Conservation (phyloP, 345 rosid species). For the Camelina neglecta region DNA sequence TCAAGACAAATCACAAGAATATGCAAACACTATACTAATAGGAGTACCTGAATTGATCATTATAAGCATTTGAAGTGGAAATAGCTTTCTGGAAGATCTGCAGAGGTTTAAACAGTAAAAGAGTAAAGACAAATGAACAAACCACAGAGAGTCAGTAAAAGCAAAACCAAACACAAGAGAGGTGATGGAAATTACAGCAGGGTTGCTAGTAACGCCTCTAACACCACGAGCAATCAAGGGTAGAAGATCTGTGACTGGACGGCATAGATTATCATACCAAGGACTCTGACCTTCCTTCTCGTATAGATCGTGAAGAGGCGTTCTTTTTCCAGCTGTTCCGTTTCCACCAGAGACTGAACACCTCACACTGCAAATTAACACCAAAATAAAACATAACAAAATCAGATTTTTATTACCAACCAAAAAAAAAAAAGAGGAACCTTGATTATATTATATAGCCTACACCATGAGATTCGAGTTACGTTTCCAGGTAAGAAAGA, state of each 20-base stretch:
- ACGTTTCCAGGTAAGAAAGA: slow-evolving; percentile 6
- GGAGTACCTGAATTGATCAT: slow-evolving; percentile 89
- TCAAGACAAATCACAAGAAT: not conserved
- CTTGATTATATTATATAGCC: not conserved
- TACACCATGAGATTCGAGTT: slow-evolving; percentile 8
- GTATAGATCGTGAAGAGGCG: slow-evolving; percentile 89
- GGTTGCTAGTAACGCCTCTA: slow-evolving; percentile 99
- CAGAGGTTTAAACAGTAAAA: slow-evolving; percentile 30
- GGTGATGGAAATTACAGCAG: slow-evolving; percentile 63
- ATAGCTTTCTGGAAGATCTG: slow-evolving; percentile 99
- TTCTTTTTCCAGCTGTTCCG: slow-evolving; percentile 61
- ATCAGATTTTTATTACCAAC: not conserved
- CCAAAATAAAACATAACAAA: slow-evolving; percentile 1
- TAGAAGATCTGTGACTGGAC: slow-evolving; percentile 91
- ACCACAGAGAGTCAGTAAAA: not conserved
- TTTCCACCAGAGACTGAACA: slow-evolving; percentile 71
- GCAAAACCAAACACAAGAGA: not conserved
- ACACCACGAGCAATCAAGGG: slow-evolving; percentile 88
- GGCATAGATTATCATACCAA: slow-evolving; percentile 98
- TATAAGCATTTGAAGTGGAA: slow-evolving; percentile 93
- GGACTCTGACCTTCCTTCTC: slow-evolving; percentile 97
- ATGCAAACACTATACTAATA: not conserved
- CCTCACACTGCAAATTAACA: slow-evolving; percentile 57
- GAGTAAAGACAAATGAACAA: slow-evolving; percentile 15
- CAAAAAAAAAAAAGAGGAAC: not conserved